Evolutionary conservation across 371 early-diverging fungal genomes (phyloP).

Genomic region (Lichtheimia hyalospora): DNA sequence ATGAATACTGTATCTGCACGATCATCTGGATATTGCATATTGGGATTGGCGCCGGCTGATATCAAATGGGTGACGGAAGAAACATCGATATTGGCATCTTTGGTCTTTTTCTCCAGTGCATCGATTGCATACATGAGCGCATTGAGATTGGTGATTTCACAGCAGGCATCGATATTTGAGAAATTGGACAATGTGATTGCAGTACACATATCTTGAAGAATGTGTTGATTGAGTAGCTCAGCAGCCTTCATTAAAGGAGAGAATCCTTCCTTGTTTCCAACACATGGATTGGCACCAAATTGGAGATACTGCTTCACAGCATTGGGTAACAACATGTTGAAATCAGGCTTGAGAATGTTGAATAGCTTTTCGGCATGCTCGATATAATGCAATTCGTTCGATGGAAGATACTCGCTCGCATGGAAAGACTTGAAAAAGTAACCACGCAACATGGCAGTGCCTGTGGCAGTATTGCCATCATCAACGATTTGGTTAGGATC

Average conservation of each 20-base stretch:
- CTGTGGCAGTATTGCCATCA: background rate
- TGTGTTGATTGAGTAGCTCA: background rate
- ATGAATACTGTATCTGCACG: slow-evolving; percentile 32
- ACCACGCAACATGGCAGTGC: slow-evolving; percentile 13
- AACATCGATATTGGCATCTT: slow-evolving; percentile 1
- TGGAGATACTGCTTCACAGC: slow-evolving; percentile 24
- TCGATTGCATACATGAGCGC: slow-evolving; percentile 32
- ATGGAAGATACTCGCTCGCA: slow-evolving; percentile 14
- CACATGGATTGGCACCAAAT: slow-evolving; percentile 40
- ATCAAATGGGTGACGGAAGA: slow-evolving; percentile 12
- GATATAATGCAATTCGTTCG: slow-evolving; percentile 5
- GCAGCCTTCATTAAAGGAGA: slow-evolving; percentile 28
- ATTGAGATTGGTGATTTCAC: slow-evolving; percentile 1
- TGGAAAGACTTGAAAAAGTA: slow-evolving; percentile 21
- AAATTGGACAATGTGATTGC: background rate
- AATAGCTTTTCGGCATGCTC: slow-evolving; percentile 26
- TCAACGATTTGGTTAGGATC: slow-evolving; percentile 25
- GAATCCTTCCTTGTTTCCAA: slow-evolving; percentile 14
- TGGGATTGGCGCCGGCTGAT: slow-evolving; percentile 26
- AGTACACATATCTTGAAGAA: slow-evolving; percentile 2
- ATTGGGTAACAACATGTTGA: slow-evolving; percentile 10
- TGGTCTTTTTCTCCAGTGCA: slow-evolving; percentile 4
- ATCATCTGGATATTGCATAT: slow-evolving; percentile 14
- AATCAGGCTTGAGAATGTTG: slow-evolving; percentile 27
- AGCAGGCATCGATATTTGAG: slow-evolving; percentile 20